phyloP scores from a whole-genome alignment of 1,284 basidiomycete species.

The Austroboletus olivaceoglutinosus region DNA sequence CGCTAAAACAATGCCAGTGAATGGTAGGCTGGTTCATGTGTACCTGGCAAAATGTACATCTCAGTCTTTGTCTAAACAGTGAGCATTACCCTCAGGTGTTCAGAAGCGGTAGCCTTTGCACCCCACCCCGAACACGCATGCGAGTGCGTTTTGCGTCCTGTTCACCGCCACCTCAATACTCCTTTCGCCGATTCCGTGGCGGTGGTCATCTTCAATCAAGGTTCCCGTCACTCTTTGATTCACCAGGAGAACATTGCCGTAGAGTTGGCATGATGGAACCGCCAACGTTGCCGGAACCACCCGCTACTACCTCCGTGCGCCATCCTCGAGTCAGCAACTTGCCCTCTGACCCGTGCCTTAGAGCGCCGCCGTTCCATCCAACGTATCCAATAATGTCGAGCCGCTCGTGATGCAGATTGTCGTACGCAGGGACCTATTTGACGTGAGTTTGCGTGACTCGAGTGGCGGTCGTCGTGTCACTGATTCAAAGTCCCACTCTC shows the following conservation, averaged over 20 bases:
- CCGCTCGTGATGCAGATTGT: conserved; percentile 47
- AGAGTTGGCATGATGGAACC: conserved; percentile 6
- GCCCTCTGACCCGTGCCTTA: neutral
- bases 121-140: neutral
- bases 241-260: neutral
- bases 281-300: neutral
- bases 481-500: no score
- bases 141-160: neutral
- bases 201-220: neutral
- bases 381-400: neutral
- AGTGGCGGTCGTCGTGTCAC: neutral
- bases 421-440: conserved; percentile 44
- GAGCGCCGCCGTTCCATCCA: neutral
- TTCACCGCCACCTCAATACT: neutral
- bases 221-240: neutral
- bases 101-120: no score
- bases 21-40: neutral
- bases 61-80: no score
- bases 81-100: no score
- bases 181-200: neutral
- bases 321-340: neutral
- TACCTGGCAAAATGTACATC: no score
- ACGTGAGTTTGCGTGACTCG: conserved; percentile 31
- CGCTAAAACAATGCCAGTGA: neutral
- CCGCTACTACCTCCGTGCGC: conserved; percentile 3